Conservation (phyloP, 2,329 filamentous ascomycete species). For the Arthrocladium fulminans region DNA sequence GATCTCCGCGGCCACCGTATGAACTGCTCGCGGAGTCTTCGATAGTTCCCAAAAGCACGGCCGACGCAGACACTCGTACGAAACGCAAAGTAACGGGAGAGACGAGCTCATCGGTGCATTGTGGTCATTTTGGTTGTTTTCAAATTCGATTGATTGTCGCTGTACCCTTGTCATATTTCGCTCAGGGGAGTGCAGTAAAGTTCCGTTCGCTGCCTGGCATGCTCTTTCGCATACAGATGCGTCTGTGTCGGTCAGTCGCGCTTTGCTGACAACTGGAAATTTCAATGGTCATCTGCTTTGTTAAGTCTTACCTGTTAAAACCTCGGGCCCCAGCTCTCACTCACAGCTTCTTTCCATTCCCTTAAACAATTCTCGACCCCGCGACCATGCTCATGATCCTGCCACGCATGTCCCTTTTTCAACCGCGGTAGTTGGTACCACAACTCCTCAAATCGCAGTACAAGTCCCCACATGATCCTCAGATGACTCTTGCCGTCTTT, state of each 20-base stretch:
- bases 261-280: not conserved
- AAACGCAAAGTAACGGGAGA: not conserved
- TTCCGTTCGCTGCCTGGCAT: not conserved
- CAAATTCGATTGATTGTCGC: not conserved
- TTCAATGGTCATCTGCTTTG: not conserved
- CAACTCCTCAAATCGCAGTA: constrained; percentile 55
- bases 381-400: constrained; percentile 15
- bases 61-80: too few relatives aligned
- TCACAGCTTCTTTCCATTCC: constrained; percentile 13
- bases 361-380: constrained; percentile 16
- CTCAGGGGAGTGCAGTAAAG: too few relatives aligned
- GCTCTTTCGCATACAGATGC: not conserved
- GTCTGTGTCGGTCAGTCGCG: too few relatives aligned
- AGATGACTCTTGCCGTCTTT: constrained; percentile 58
- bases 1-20: constrained; percentile 9
- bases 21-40: constrained; percentile 7
- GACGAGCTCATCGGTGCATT: too few relatives aligned
- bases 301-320: not conserved
- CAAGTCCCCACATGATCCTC: constrained; percentile 67
- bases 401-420: constrained; percentile 17
- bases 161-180: too few relatives aligned
- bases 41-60: constrained; percentile 6
- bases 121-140: too few relatives aligned
- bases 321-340: constrained; percentile 14
- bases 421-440: constrained; percentile 26